Base-by-base conservation (phyloP, 2,329 filamentous ascomycete species). In the Sarocladium brachiariae region DNA sequence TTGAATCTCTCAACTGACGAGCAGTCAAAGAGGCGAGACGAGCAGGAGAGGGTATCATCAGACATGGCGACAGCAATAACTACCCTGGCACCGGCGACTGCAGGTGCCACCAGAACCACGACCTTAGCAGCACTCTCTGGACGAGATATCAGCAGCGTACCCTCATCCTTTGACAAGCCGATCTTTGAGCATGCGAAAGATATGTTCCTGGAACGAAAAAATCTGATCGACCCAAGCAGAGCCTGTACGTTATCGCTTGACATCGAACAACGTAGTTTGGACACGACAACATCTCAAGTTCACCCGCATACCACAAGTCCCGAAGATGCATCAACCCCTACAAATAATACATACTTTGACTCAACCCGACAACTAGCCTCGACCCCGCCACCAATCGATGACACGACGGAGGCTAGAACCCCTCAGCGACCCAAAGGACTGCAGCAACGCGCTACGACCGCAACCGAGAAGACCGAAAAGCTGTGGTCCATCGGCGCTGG, bases 401-500 rank as follows among this genome's bases (percentile, higher is more conserved):
- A 30, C 16, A 52, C 51, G 50, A 38, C 56, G 59, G 27, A 56
- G 33, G 54, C 57, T 16, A 30, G 25, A 33, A 57, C 59, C 9
- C 60, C 63, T n/a, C 61, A 64, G 30, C 64, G 66, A 33, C 61
- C 65, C 51, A 68, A 66, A 62, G 69, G 63, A 53, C 59, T 64
- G 10, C 71, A 76, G 3, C 69, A 73, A 46, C 67, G 71, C 9
- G 53, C 70, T 11, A 69, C 70, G 16, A 64, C 68, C 54, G 73
- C 66, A 0, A 67, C 76, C 0, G 80, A 83, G 60, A 83, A 82
- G 61, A 77, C 73, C 16, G 80, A 82, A 61, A 83, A 83, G 61
- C 75, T 77, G 30, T 84, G 80, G 81, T 84, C 80, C 18, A 83
- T 84, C 61, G 78, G 77, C 3, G 71, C 75, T 19, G 72, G 68